Percentiles rank a stretch among this genome's conserved stretches.
These are phyloP conservation scores for Naganishia albida DNA, from an alignment of 1,284 basidiomycete species.

Conservation along the genomic window DNA sequence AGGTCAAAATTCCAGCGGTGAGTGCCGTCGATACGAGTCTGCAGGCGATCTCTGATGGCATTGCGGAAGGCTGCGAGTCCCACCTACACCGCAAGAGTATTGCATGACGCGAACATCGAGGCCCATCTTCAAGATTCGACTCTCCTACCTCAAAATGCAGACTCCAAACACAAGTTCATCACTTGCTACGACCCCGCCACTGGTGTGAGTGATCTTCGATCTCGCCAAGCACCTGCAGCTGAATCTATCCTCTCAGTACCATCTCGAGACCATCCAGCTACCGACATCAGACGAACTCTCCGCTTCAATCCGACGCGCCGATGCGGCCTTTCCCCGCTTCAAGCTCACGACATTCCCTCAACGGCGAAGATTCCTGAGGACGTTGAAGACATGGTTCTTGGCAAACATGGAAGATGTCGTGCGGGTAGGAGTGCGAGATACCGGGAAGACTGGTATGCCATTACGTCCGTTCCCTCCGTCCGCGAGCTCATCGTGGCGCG, in stretches of 20 bases:
- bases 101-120: constrained; percentile 62
- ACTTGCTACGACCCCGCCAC: constrained; percentile 91
- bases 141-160: constrained; percentile 58
- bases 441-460: constrained; percentile 86
- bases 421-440: constrained; percentile 87
- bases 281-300: constrained; percentile 67
- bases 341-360: constrained; percentile 70
- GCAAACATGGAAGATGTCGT: constrained; percentile 82
- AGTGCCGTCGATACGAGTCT: not conserved
- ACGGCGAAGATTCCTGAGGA: constrained; percentile 76
- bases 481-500: not conserved
- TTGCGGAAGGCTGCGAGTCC: constrained; percentile 59
- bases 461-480: no score
- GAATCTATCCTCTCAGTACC: constrained; percentile 39
- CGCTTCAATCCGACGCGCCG: constrained; percentile 68
- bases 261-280: constrained; percentile 58
- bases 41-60: not conserved
- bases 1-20: constrained; percentile 19
- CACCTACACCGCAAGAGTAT: constrained; percentile 60
- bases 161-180: constrained; percentile 66
- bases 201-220: constrained; percentile 60
- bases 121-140: constrained; percentile 64
- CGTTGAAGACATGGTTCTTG: constrained; percentile 85
- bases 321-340: constrained; percentile 71
- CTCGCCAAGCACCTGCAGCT: not conserved